Evolutionary conservation across 768 basidiomycete genomes (phyloP), one percentile per base, ranked within the genome.

Genomic region (Strobilomyces dryophilus): DNA sequence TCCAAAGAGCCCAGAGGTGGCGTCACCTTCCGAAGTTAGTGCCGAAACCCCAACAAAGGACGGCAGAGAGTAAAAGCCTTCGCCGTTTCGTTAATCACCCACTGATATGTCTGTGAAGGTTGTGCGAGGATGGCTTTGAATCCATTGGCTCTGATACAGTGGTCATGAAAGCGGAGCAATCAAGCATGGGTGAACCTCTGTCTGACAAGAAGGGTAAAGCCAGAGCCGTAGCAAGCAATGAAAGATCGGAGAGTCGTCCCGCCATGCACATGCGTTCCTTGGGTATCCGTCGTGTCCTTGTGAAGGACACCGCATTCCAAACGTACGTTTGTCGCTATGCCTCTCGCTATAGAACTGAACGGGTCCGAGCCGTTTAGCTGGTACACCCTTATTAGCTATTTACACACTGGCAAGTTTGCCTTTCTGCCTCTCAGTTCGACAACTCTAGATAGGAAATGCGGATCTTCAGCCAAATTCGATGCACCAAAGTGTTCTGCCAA

Each of bases 381-480:
- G 71, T 70, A 70, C 47, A 66, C 74, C 0, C 64, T 74, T n/a
- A n/a, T 77, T 3, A 71, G 69, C 50, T 76, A 74, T 52, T 63
- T 76, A 0, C 74, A 75, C 49, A 76, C 72, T 0, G 56, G 59
- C 34, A 66, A 69, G 36, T 46, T 73, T 21, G 53, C 49, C 37
- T 76, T 73, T 45, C 53, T 58, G 18, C 68, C 68, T 11, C 64
- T 74, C 21, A 62, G 52, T 18, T 64, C 62, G 8, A 1, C 54
- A 14, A 52, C 37, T 31, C 42, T 42, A 5, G 29, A 24, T 3
- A 11, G 24, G 37, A 37, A 48, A 5, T 24, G 2, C 17, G n/a
- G 3, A 29, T 39, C 27, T 20, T 48, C 21, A 12, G 20, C n/a
- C n/a, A n/a, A 46, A 11, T 8, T 42, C 1, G 49, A 60, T 11